Conservation (phyloP, 164 flowering plant genomes). For the Vitis vinifera region DNA sequence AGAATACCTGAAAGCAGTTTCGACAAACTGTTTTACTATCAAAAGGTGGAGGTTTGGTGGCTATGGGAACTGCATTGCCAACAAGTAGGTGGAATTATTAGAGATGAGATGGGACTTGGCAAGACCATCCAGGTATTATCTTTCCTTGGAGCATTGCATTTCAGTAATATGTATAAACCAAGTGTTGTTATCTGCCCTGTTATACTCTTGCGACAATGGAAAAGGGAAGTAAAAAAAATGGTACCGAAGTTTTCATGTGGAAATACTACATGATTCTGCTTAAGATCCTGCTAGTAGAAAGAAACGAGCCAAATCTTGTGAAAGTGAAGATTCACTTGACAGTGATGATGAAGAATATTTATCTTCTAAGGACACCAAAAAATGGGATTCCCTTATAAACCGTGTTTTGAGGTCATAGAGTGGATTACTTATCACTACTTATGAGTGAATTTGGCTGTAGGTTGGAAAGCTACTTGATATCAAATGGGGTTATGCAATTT, state of each 20-base stretch:
- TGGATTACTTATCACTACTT: constrained; percentile 91
- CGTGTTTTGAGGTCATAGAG: constrained; percentile 67
- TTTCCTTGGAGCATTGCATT: constrained; percentile 93
- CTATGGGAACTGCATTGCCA: constrained; percentile 98
- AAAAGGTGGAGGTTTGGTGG: constrained; percentile 98
- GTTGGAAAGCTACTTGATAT: constrained; percentile 79
- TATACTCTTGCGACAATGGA: constrained; percentile 92
- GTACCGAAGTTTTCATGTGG: constrained; percentile 84
- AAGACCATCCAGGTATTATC: constrained; percentile 90
- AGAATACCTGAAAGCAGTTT: constrained; percentile 79
- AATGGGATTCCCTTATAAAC: constrained; percentile 78
- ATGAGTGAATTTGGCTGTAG: constrained; percentile 82
- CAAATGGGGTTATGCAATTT: constrained; percentile 96
- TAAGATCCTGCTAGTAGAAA: constrained; percentile 47
- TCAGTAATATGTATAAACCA: constrained; percentile 88
- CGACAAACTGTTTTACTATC: constrained; percentile 85
- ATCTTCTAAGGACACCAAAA: constrained; percentile 43
- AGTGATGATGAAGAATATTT: constrained; percentile 50
- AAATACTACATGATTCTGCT: constrained; percentile 91
- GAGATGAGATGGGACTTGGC: constrained; percentile 99
- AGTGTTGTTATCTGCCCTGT: constrained; percentile 94
- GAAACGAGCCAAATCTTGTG: constrained; percentile 48
- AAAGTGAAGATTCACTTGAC: constrained; percentile 56
- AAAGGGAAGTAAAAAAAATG: constrained; percentile 84
- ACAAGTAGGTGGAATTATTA: constrained; percentile 96